These are phyloP conservation scores for Babesia gibsoni DNA, from an alignment of 169 alveolate species.

Conservation along the genomic window DNA sequence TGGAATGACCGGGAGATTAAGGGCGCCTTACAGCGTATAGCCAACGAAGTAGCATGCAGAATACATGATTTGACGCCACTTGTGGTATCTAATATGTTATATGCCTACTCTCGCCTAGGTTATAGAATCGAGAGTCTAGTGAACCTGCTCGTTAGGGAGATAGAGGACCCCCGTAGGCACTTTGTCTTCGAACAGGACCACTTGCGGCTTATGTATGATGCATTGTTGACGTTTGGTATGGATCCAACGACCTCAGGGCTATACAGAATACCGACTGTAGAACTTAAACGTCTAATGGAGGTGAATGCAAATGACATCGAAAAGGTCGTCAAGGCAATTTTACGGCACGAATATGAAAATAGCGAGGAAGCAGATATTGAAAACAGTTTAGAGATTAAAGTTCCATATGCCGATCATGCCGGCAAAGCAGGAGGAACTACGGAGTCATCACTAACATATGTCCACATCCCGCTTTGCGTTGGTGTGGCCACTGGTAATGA, in stretches of 20 bases:
- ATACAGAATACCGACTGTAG: not conserved
- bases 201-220: conserved; percentile 8
- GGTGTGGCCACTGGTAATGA: conserved; percentile 5
- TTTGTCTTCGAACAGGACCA: conserved; percentile 39
- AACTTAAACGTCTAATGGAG: conserved; percentile 40
- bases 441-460: conserved; percentile 13
- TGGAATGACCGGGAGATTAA: conserved; percentile 34
- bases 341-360: not conserved
- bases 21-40: conserved; percentile 36
- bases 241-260: conserved; percentile 22
- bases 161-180: conserved; percentile 42
- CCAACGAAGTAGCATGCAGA: conserved; percentile 41
- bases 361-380: not conserved
- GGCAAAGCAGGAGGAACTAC: not conserved
- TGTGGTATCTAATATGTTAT: not conserved
- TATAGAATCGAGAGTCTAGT: conserved; percentile 25
- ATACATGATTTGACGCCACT: conserved; percentile 36
- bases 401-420: not conserved
- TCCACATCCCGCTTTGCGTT: conserved; percentile 34
- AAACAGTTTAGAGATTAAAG: conserved; percentile 2
- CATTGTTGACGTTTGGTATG: conserved; percentile 8
- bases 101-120: conserved; percentile 25
- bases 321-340: conserved; percentile 1
- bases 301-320: conserved; percentile 1
- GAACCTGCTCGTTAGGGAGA: conserved; percentile 36